Percentiles rank a stretch among this genome's conserved stretches.
These are phyloP conservation scores for Monosiga brevicollis DNA, from an alignment of 78 protist genomes.

Conservation along the genomic window DNA sequence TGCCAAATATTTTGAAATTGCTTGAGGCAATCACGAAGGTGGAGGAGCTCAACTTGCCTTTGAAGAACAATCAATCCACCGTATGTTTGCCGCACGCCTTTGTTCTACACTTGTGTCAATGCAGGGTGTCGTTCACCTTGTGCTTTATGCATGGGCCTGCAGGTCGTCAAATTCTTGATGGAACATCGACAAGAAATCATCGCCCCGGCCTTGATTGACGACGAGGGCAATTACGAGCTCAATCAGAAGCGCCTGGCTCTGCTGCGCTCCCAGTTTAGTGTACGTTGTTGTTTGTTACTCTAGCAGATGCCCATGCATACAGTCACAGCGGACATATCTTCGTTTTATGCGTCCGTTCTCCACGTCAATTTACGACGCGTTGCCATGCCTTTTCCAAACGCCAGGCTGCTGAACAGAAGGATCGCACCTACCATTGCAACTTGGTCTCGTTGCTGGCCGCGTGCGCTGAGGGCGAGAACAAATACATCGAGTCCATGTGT, in stretches of 20 bases:
- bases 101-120: no score
- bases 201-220: background rate
- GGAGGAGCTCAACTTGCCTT: background rate
- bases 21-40: background rate
- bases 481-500: background rate
- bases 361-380: no score
- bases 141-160: no score
- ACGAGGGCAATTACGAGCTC: background rate
- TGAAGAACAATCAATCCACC: background rate
- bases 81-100: no score
- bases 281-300: background rate
- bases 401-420: background rate
- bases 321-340: no score
- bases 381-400: no score
- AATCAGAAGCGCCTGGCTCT: background rate
- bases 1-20: background rate
- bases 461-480: conserved; percentile 9
- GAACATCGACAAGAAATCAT: background rate
- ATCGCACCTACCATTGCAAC: background rate
- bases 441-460: background rate
- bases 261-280: background rate
- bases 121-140: no score
- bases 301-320: background rate
- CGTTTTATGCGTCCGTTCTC: no score
- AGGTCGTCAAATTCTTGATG: background rate